Conservation (phyloP, 2,329 filamentous ascomycete genomes). For the Arthrobotrys sinensis region DNA sequence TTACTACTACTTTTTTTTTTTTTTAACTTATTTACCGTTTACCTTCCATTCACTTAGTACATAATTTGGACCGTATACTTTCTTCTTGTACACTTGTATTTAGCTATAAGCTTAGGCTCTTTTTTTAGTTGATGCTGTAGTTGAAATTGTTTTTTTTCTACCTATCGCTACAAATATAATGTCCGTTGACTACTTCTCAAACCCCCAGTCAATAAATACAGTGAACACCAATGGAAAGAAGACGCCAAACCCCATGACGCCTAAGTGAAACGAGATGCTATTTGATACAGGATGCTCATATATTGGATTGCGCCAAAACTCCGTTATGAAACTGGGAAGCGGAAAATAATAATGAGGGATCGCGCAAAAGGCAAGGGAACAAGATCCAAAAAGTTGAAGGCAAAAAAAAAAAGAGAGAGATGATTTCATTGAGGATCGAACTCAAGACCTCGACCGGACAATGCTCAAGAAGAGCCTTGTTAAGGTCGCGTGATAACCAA, state of each 20-base stretch:
- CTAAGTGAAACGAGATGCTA: no score
- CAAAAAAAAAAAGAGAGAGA: constrained; percentile 15
- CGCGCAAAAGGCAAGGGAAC: neutral
- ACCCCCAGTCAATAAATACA: no score
- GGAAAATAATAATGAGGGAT: neutral
- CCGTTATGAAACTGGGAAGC: no score
- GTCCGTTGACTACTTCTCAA: no score
- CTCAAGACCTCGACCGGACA: constrained; percentile 60
- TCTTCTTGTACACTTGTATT: constrained; percentile 1
- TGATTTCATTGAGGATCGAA: constrained; percentile 61
- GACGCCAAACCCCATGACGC: no score
- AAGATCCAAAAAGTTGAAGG: neutral
- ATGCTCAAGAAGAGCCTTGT: constrained; percentile 33
- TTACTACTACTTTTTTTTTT: constrained; percentile 1
- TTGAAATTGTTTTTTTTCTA: no score
- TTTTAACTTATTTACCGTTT: constrained; percentile 6
- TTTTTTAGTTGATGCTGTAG: no score
- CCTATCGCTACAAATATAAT: no score
- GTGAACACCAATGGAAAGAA: no score
- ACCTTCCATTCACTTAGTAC: constrained; percentile 26
- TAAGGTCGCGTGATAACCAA: constrained; percentile 62
- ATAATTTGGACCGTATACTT: constrained; percentile 36
- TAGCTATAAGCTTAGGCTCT: neutral
- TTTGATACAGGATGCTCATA: no score
- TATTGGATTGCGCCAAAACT: no score